Percentiles rank a stretch among this genome's conserved stretches.
phyloP scores from a whole-genome alignment of 352 stramenopile genomes.

The Thalassiosira livingstoniorum region DNA sequence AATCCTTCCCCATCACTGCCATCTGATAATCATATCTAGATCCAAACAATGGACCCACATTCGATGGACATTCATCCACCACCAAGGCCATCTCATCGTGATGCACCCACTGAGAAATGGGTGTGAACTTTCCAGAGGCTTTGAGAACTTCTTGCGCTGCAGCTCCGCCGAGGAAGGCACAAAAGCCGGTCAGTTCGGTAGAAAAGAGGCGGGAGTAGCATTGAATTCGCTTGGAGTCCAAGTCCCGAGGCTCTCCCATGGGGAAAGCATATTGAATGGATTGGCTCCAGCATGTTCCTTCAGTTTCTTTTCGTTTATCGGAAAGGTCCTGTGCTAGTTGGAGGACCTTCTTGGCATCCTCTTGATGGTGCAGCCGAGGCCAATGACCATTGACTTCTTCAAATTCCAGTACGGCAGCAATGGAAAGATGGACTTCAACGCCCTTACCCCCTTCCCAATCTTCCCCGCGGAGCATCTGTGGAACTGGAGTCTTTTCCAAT shows the following conservation, averaged over 20 bases:
- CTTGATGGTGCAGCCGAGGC: constrained; percentile 56
- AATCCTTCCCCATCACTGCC: constrained; percentile 88
- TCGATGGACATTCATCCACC: constrained; percentile 60
- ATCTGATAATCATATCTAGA: constrained; percentile 94
- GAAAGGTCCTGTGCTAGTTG: constrained; percentile 57
- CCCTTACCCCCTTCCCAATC: constrained; percentile 70
- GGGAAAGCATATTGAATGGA: constrained; percentile 68
- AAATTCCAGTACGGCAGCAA: constrained; percentile 63
- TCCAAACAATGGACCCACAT: constrained; percentile 71
- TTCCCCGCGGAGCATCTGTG: constrained; percentile 71
- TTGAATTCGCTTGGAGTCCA: constrained; percentile 57
- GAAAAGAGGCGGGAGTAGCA: constrained; percentile 65
- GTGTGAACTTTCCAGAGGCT: constrained; percentile 97
- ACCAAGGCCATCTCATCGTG: constrained; percentile 63
- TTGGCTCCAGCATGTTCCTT: constrained; percentile 64
- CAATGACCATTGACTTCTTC: constrained; percentile 46
- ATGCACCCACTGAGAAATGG: constrained; percentile 88
- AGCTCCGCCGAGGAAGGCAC: constrained; percentile 66
- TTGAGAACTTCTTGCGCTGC: constrained; percentile 90
- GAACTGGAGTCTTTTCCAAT: constrained; percentile 57
- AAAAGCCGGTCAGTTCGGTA: constrained; percentile 70
- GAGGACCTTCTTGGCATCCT: constrained; percentile 59
- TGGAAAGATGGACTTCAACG: constrained; percentile 68
- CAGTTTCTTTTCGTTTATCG: constrained; percentile 40
- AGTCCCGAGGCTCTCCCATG: constrained; percentile 61